These are phyloP conservation scores for Glarea lozoyensis DNA, from an alignment of 495 filamentous ascomycete genomes.

Conservation along the genomic window DNA sequence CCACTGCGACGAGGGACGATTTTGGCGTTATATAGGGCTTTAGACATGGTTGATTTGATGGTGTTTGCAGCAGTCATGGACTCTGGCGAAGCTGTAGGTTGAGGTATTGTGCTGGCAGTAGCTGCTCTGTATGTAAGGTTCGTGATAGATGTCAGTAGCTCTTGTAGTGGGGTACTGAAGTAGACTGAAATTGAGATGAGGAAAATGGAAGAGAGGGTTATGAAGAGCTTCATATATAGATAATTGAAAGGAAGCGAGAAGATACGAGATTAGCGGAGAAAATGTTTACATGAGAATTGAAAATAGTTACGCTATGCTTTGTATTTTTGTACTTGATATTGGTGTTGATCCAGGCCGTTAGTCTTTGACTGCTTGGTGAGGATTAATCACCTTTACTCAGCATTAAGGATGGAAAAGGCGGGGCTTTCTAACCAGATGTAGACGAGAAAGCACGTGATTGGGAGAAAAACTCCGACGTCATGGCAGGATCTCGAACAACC, in stretches of 20 bases:
- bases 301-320: slow-evolving; percentile 13
- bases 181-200: slow-evolving; percentile 19
- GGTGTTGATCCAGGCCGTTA: no score
- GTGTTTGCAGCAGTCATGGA: slow-evolving; percentile 16
- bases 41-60: slow-evolving; percentile 37
- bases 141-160: slow-evolving; percentile 14
- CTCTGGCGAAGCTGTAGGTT: background rate
- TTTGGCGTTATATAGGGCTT: slow-evolving; percentile 50
- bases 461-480: no score
- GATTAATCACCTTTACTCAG: no score
- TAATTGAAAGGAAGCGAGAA: slow-evolving; percentile 11
- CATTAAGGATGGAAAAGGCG: no score
- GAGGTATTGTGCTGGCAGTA: background rate
- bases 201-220: slow-evolving; percentile 19
- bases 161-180: slow-evolving; percentile 21
- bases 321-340: no score
- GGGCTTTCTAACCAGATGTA: no score
- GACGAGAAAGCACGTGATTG: no score
- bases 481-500: no score
- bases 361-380: no score
- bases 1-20: slow-evolving; percentile 52
- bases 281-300: slow-evolving; percentile 14
- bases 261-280: slow-evolving; percentile 16
- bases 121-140: slow-evolving; percentile 7
- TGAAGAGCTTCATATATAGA: slow-evolving; percentile 24